Conservation (phyloP, 192 early-diverging fungal genomes). For the Gonapodya prolifera region DNA sequence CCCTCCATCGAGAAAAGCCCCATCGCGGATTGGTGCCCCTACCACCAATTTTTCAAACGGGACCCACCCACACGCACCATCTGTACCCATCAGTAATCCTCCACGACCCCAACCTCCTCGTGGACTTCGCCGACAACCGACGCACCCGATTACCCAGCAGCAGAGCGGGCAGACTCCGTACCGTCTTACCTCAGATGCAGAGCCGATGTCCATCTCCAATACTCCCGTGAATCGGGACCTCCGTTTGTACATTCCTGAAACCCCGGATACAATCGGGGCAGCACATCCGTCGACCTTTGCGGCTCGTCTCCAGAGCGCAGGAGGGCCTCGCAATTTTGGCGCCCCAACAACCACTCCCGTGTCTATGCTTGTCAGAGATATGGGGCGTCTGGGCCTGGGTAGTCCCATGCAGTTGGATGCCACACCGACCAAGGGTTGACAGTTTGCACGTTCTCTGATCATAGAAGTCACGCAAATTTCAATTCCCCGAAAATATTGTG, state of each 20-base stretch:
- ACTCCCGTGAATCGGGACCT: neutral
- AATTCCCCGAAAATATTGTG: neutral
- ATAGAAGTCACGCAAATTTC: neutral
- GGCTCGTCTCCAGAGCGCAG: neutral
- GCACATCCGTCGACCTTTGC: neutral
- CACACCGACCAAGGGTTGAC: neutral
- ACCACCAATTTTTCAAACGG: neutral
- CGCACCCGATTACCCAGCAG: neutral
- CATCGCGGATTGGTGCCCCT: neutral
- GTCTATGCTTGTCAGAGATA: neutral
- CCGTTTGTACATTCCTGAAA: neutral
- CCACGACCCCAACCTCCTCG: neutral
- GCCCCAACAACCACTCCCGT: neutral
- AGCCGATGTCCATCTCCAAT: neutral
- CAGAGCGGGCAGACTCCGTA: neutral
- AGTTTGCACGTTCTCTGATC: neutral
- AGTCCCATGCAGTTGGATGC: neutral
- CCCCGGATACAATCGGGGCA: neutral
- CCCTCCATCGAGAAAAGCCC: neutral
- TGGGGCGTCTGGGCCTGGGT: neutral
- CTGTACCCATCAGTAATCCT: neutral
- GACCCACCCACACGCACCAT: neutral
- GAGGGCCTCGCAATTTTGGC: neutral
- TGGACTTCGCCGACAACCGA: neutral
- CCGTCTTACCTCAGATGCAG: neutral